These are phyloP conservation scores for Pachysolen tannophilus DNA, from an alignment of 805 yeast genomes.

Conservation along the genomic window DNA sequence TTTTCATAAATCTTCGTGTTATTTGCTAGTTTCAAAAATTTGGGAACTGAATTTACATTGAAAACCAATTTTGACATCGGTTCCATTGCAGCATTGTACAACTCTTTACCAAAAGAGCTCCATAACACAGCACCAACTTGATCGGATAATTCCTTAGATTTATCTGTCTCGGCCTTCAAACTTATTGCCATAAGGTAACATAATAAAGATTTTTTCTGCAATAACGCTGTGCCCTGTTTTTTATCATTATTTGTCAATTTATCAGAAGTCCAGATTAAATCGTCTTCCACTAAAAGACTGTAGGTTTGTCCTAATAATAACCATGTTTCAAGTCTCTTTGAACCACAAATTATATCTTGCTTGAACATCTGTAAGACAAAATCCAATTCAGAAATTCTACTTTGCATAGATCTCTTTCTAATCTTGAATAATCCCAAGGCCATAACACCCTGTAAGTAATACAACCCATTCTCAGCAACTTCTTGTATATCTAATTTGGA, in stretches of 20 bases:
- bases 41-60: conserved; percentile 30
- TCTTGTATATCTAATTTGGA: conserved; percentile 25
- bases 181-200: conserved; percentile 72
- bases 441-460: conserved; percentile 60
- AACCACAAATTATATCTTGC: conserved; percentile 59
- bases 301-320: conserved; percentile 71
- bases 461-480: conserved; percentile 48
- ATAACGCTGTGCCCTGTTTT: conserved; percentile 48
- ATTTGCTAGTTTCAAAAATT: conserved; percentile 23
- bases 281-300: conserved; percentile 78
- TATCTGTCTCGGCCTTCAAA: conserved; percentile 18
- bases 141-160: conserved; percentile 16
- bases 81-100: conserved; percentile 48
- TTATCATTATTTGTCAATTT: conserved; percentile 58
- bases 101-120: conserved; percentile 46
- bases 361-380: conserved; percentile 58
- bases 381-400: conserved; percentile 75
- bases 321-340: conserved; percentile 81
- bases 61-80: conserved; percentile 64
- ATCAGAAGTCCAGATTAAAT: conserved; percentile 87
- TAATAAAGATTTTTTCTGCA: conserved; percentile 62
- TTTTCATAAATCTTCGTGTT: conserved; percentile 15
- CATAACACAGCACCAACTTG: conserved; percentile 37
- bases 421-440: conserved; percentile 60
- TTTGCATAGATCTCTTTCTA: conserved; percentile 71